Base-by-base conservation (phyloP, 1,284 basidiomycete genomes). In the Neolentinus lepideus region DNA sequence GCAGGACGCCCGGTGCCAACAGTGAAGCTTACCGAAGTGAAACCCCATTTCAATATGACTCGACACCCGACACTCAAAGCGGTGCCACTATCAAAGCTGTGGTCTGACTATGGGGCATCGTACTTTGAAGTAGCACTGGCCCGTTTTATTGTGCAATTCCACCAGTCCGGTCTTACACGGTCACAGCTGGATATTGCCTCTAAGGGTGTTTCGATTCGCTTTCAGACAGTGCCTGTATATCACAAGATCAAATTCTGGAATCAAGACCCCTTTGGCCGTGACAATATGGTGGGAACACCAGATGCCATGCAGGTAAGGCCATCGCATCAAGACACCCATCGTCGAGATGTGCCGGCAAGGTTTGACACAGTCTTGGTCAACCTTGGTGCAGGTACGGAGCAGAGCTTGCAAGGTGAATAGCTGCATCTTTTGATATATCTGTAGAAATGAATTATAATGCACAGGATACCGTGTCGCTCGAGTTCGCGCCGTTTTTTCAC, bases 231-330 rank as follows among this genome's bases (percentile, higher is more conserved):
- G 10, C 56, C 64, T 1, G 63, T 65, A 1, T 67, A 58, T 54
- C 65, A 69, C 54, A 51, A 58, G 12, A 60, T 69, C 57, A 67
- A 68, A 53, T 64, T 59, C 25, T 26, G 55, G 31, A 25, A 59
- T 56, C 1, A 61, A 26, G 26, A 26, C 24, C 45, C 45, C 9
- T 25, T 21, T 11, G 19, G 24, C 8, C 45, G 19, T 19, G 19
- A 19, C 9, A 9, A 9, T 9, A 16, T 9, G 16, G 21, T 21
- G 31, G 31, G 54, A 8, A 55, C 63, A 1, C 48, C 55, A 3
- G 65, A 68, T 53, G 59, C 63, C 2, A 62, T 68, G 24, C 63
- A 67, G 53, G 59, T 57, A n/a, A 56, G 57, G 22, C 66, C 66
- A 9, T 16, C 29, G 11, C 57, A 54, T 29, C 52, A 45, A 19